Conservation (phyloP, 345 rosid genomes). For the Ailanthus altissimus region DNA sequence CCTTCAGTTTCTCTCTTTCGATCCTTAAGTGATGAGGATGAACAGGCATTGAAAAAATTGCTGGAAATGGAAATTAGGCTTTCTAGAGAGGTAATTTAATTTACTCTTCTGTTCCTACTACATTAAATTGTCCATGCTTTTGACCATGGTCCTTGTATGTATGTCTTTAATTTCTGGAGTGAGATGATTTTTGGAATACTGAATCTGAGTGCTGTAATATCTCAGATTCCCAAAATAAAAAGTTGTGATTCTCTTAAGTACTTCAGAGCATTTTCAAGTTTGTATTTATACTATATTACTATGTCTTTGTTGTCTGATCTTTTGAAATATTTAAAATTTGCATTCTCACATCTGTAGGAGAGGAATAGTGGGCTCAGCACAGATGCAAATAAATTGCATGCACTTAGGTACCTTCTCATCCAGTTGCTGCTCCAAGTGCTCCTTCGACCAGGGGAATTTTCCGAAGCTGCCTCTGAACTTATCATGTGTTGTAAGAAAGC, state of each 20-base stretch:
- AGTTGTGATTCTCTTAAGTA: not conserved
- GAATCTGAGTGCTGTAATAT: not conserved
- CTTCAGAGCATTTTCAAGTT: not conserved
- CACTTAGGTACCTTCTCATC: constrained; percentile 74
- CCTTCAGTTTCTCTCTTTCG: constrained; percentile 94
- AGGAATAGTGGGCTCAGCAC: constrained; percentile 46
- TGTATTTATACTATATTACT: not conserved
- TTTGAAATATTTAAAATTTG: not conserved
- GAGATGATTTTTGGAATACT: constrained; percentile 1
- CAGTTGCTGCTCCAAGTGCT: constrained; percentile 89
- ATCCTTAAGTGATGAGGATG: constrained; percentile 73
- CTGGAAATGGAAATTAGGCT: constrained; percentile 74
- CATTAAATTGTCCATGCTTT: not conserved
- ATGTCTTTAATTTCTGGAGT: not conserved
- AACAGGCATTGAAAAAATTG: constrained; percentile 63
- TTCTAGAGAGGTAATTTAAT: constrained; percentile 59
- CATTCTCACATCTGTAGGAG: constrained; percentile 62
- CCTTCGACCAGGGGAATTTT: constrained; percentile 82
- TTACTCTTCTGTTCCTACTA: not conserved
- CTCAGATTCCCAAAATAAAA: not conserved
- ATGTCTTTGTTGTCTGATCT: constrained; percentile 9
- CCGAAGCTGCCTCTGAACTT: constrained; percentile 75
- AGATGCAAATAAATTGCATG: constrained; percentile 55
- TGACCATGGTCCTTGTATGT: not conserved
- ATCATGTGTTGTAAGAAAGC: constrained; percentile 84